Conservation (phyloP, 2,329 filamentous ascomycete species). For the Mycosphaerella arachidis region DNA sequence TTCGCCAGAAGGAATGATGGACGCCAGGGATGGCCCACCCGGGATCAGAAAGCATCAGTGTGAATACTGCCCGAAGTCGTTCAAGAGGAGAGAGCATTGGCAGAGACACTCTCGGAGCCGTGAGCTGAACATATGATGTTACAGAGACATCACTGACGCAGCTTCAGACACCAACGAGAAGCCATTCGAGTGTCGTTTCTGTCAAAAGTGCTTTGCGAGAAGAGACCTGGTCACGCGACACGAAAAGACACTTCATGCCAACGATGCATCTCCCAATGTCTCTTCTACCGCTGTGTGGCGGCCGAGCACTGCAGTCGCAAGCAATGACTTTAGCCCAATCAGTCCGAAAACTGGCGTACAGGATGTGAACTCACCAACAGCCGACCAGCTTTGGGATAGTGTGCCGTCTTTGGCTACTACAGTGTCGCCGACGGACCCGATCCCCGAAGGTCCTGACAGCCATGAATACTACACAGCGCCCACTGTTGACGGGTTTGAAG, state of each 20-base stretch:
- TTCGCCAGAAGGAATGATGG: not conserved
- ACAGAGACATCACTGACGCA: not conserved
- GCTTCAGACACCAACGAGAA: constrained; percentile 7
- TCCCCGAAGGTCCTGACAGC: not conserved
- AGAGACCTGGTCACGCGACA: constrained; percentile 12
- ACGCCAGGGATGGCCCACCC: not conserved
- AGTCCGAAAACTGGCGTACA: not conserved
- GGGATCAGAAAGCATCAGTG: constrained; percentile 5
- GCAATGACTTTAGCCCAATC: not conserved
- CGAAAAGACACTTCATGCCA: constrained; percentile 9
- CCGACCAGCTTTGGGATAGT: not conserved
- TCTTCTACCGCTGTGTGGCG: not conserved
- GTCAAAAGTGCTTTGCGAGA: constrained; percentile 4
- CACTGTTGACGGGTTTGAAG: not conserved
- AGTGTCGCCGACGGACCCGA: not conserved
- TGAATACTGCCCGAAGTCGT: not conserved
- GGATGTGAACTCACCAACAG: not conserved
- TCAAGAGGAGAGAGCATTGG: constrained; percentile 3
- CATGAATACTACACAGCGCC: not conserved
- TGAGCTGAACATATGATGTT: not conserved
- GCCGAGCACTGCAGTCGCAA: not conserved
- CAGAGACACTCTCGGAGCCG: constrained; percentile 2
- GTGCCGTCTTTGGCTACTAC: not conserved
- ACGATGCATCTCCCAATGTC: not conserved
- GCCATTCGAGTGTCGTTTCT: constrained; percentile 9